Base-by-base conservation (phyloP, 2,329 filamentous ascomycete species). In the Anthostomella pinea region DNA sequence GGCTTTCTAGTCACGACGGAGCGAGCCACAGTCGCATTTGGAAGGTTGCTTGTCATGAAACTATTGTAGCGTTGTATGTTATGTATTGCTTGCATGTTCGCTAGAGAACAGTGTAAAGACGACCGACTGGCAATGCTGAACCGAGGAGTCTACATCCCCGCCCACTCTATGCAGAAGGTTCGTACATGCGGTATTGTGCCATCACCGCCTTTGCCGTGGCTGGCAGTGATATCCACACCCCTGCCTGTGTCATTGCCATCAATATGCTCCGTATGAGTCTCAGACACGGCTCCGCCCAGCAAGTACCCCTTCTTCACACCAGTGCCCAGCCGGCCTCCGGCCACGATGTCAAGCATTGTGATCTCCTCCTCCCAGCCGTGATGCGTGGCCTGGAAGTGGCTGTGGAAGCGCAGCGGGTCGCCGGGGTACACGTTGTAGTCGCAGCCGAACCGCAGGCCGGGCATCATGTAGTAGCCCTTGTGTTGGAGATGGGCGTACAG, bases 221-320 rank as follows among this genome's bases (percentile, higher is more conserved):
- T 39, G 18, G 26, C 15, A 7, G 14, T 18, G 15, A 14, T 19
- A 10, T 13, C 3, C 18, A 24, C 14, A 17, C 14, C 22, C 30
- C 17, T 20, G 32, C 23, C 3, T 9, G 30, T 18, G 8, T 17
- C 21, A 20, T 10, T 23, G 9, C 22, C 30, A 10, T 6, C n/a
- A 17, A 13, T n/a, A 10, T 17, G 20, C 20, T n/a, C 19, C n/a
- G n/a, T 16, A 9, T 23, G n/a, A 10, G 21, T 33, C 30, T 35
- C 21, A 8, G 24, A 6, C 19, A 46, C 34, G 17, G 43, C 71
- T 0, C 87, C 89, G 6, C 90, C 91, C 39, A 98, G 75, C 35
- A 98, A 67, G 54, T 89, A 96, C 0, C 87, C 87, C 65, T 98
- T 98, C 72, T 98, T 98, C 14, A 97, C 93, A 32, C 87, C 87